Conservation (phyloP, 441 rosid genomes). For the Eutrema salsugineum region DNA sequence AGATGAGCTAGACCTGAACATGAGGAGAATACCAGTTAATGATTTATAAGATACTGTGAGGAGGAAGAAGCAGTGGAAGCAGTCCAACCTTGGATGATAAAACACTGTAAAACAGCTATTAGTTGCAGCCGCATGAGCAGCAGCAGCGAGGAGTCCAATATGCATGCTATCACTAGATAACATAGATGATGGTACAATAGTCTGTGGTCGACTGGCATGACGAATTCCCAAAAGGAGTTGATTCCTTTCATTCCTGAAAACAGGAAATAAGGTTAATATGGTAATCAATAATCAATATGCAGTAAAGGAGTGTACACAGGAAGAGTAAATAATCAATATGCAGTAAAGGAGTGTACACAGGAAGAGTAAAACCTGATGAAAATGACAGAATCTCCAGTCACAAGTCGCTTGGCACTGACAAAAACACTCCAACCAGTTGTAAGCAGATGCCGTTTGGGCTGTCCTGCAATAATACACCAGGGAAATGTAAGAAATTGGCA, state of each 20-base stretch:
- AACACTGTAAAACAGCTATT: conserved; percentile 77
- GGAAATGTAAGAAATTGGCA: not conserved
- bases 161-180: conserved; percentile 88
- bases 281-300: not conserved
- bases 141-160: conserved; percentile 88
- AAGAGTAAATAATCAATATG: not conserved
- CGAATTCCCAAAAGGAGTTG: conserved; percentile 78
- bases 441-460: conserved; percentile 81
- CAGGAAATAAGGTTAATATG: conserved; percentile 4
- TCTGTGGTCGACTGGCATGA: conserved; percentile 68
- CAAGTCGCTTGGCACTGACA: conserved; percentile 77
- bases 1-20: conserved; percentile 39
- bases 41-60: not conserved
- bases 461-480: conserved; percentile 46
- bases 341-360: not conserved
- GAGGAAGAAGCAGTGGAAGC: not conserved
- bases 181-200: conserved; percentile 77
- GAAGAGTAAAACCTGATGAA: conserved; percentile 48
- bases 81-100: conserved; percentile 68
- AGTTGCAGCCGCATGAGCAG: conserved; percentile 84
- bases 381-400: conserved; percentile 77
- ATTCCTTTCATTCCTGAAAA: conserved; percentile 65
- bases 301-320: not conserved
- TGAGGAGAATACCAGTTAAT: conserved; percentile 3
- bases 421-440: conserved; percentile 91